Conservation (phyloP, 192 early-diverging fungal genomes). For the Umbelopsis ramanniana region DNA sequence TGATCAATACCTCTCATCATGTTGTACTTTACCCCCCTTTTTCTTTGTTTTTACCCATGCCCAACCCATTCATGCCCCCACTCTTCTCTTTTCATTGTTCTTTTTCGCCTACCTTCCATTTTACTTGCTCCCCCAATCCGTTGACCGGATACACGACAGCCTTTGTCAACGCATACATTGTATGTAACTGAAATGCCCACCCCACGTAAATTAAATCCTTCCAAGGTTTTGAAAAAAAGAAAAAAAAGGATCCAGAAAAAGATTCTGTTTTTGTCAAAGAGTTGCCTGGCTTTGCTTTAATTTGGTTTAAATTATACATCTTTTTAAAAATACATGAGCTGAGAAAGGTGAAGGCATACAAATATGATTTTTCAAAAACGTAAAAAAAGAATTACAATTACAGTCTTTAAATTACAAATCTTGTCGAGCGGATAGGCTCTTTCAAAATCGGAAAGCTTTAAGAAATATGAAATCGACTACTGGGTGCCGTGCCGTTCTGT, state of each 20-base stretch:
- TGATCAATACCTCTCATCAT: too few relatives aligned
- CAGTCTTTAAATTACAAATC: too few relatives aligned
- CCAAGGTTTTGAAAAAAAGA: background rate
- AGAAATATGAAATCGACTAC: too few relatives aligned
- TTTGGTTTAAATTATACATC: background rate
- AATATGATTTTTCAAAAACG: background rate
- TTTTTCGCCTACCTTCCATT: background rate
- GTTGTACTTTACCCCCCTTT: too few relatives aligned
- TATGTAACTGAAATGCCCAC: background rate
- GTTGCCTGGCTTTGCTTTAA: too few relatives aligned
- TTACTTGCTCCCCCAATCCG: background rate
- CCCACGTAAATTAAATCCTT: background rate
- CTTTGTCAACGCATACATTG: background rate
- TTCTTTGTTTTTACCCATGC: too few relatives aligned
- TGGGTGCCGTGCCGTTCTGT: too few relatives aligned
- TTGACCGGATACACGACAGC: constrained; percentile 5
- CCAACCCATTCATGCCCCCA: too few relatives aligned
- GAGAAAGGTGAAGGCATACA: background rate
- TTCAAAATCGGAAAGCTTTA: too few relatives aligned
- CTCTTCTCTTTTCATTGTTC: background rate
- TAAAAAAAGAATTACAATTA: background rate
- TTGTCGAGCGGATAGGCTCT: too few relatives aligned
- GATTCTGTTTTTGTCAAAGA: too few relatives aligned
- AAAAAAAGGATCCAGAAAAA: too few relatives aligned
- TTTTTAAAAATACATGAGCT: background rate